Conservation (phyloP, 106 monocot genomes). For the Phalaenopsis equestris region DNA sequence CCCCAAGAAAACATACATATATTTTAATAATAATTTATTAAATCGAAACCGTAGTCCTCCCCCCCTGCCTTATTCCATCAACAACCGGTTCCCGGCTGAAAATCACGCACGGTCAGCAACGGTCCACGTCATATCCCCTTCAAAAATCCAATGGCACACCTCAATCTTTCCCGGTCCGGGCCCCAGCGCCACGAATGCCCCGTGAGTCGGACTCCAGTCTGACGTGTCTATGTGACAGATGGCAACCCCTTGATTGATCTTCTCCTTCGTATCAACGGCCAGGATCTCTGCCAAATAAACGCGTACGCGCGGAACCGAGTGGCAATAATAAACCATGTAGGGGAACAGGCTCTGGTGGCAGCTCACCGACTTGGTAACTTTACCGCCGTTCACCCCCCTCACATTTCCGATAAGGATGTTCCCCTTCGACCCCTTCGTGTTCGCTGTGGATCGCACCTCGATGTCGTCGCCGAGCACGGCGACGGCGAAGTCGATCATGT, state of each 20-base stretch:
- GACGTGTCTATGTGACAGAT: constrained; percentile 95
- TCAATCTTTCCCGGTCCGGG: constrained; percentile 68
- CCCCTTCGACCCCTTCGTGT: too few relatives aligned
- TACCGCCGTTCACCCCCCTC: too few relatives aligned
- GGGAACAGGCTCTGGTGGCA: constrained; percentile 93
- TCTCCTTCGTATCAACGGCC: constrained; percentile 23
- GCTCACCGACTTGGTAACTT: constrained; percentile 58
- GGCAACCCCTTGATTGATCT: constrained; percentile 73
- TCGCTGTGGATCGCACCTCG: too few relatives aligned
- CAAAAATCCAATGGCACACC: constrained; percentile 95
- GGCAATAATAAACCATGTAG: constrained; percentile 81
- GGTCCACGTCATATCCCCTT: constrained; percentile 92
- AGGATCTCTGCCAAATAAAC: constrained; percentile 72
- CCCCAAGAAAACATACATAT: too few relatives aligned
- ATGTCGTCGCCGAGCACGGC: constrained; percentile 50
- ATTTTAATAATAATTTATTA: too few relatives aligned
- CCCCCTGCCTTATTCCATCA: too few relatives aligned
- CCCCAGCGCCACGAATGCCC: constrained; percentile 77
- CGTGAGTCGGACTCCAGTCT: constrained; percentile 69
- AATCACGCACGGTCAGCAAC: constrained; percentile 29
- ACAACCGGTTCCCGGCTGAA: too few relatives aligned
- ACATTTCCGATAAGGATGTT: too few relatives aligned
- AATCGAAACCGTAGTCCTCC: too few relatives aligned
- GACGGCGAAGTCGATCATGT: constrained; percentile 76
- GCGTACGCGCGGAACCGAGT: constrained; percentile 75